Evolutionary conservation across 352 stramenopile genomes (phyloP).

Genomic region (Phytopythium ostracodes): DNA sequence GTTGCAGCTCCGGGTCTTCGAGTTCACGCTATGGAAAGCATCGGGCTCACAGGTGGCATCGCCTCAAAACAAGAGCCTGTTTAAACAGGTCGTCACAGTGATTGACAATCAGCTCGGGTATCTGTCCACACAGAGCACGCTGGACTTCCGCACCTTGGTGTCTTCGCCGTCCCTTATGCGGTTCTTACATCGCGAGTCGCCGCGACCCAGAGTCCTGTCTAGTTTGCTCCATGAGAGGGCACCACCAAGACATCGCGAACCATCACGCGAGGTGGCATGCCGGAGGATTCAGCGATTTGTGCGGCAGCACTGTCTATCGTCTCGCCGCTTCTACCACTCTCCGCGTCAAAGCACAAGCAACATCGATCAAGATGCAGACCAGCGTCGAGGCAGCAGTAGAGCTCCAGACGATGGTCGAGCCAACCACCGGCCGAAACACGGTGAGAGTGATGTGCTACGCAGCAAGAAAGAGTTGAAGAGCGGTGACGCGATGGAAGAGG

Average conservation of each 20-base stretch:
- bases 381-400: too few relatives aligned
- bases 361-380: too few relatives aligned
- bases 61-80: slow-evolving; percentile 37
- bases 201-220: neutral
- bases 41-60: neutral
- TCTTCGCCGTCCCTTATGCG: slow-evolving; percentile 20
- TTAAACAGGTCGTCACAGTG: slow-evolving; percentile 53
- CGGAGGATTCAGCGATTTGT: slow-evolving; percentile 25
- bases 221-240: neutral
- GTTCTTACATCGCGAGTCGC: slow-evolving; percentile 21
- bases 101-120: slow-evolving; percentile 56
- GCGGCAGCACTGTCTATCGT: slow-evolving; percentile 1
- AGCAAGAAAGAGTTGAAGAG: too few relatives aligned
- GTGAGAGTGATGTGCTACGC: neutral
- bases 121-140: slow-evolving; percentile 42
- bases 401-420: neutral
- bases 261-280: slow-evolving; percentile 14
- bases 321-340: neutral
- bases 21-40: slow-evolving; percentile 41
- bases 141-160: slow-evolving; percentile 53
- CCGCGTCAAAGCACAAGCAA: neutral
- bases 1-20: slow-evolving; percentile 44
- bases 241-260: neutral
- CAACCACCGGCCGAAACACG: neutral
- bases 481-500: too few relatives aligned